These are phyloP conservation scores for Trichoderma afroharzianum DNA, from an alignment of 2,329 filamentous ascomycete genomes.

Conservation along the genomic window DNA sequence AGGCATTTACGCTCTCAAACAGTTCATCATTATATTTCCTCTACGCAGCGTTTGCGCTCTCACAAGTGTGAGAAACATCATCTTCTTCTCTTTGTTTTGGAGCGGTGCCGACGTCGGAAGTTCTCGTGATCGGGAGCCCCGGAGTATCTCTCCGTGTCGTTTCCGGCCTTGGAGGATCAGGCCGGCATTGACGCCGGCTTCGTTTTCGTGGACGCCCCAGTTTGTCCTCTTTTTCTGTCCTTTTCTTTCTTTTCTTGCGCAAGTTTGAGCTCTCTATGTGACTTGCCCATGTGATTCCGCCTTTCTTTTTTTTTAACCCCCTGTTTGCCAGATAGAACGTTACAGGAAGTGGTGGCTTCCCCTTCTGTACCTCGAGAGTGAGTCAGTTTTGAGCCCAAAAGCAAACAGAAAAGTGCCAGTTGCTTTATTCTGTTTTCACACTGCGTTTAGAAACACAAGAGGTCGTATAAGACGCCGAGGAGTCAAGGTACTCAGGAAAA, in stretches of 20 bases:
- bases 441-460: not conserved
- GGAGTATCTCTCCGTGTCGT: not conserved
- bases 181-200: not conserved
- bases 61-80: not conserved
- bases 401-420: not conserved
- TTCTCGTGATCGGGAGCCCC: slow-evolving; percentile 1
- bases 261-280: not conserved
- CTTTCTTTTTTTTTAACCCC: not conserved
- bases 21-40: not conserved
- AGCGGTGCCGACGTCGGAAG: not conserved
- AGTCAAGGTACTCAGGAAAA: not conserved
- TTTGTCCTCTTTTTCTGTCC: not conserved
- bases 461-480: not conserved
- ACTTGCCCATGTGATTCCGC: not conserved
- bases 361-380: not conserved
- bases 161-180: not conserved
- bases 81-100: not conserved
- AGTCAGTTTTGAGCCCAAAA: not conserved
- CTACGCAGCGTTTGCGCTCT: not conserved
- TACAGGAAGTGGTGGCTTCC: not conserved
- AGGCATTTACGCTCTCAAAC: not conserved
- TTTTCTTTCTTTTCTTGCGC: not conserved
- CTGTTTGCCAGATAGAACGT: not conserved
- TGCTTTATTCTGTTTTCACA: not conserved
- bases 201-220: not conserved